These are phyloP conservation scores for Hypoxylon subgilvum DNA, from an alignment of 495 filamentous ascomycete species.

Conservation along the genomic window DNA sequence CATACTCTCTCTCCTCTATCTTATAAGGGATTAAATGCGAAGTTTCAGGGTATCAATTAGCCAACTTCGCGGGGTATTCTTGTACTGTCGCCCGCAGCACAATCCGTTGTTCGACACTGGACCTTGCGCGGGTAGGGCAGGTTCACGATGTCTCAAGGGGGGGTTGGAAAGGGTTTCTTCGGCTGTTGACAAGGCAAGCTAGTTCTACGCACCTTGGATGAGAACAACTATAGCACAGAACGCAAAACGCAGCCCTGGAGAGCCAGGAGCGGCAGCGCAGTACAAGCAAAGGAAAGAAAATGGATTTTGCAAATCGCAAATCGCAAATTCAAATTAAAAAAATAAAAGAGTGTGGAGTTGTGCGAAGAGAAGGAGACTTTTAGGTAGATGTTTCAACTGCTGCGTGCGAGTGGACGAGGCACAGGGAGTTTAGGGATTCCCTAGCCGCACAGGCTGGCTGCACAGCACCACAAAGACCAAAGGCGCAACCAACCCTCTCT, in stretches of 20 bases:
- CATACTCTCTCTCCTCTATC: slow-evolving; percentile 1
- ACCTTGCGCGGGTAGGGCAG: slow-evolving; percentile 31
- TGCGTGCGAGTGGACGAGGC: slow-evolving; percentile 37
- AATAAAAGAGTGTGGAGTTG: slow-evolving; percentile 48
- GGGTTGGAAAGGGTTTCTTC: slow-evolving; percentile 23
- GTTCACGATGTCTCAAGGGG: slow-evolving; percentile 35
- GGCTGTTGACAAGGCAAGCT: slow-evolving; percentile 25
- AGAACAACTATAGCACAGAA: slow-evolving; percentile 45
- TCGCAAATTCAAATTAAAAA: slow-evolving; percentile 34
- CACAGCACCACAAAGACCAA: too few species aligned
- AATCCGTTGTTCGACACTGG: slow-evolving; percentile 29
- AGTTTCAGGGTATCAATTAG: slow-evolving; percentile 13
- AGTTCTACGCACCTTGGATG: slow-evolving; percentile 41
- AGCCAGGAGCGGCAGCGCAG: slow-evolving; percentile 48
- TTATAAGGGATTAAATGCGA: slow-evolving; percentile 1
- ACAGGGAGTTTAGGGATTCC: slow-evolving; percentile 38
- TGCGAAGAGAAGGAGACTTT: slow-evolving; percentile 44
- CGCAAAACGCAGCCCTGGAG: slow-evolving; percentile 47
- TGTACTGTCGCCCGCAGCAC: slow-evolving; percentile 14
- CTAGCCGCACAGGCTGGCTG: too few species aligned
- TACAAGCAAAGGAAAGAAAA: slow-evolving; percentile 14
- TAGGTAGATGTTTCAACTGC: slow-evolving; percentile 45
- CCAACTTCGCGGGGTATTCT: slow-evolving; percentile 20
- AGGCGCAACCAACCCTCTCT: slow-evolving; percentile 23
- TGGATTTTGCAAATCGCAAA: slow-evolving; percentile 30